These are phyloP conservation scores for Cryptococcus jaspeensis DNA, from an alignment of 1,284 basidiomycete species.

Conservation along the genomic window DNA sequence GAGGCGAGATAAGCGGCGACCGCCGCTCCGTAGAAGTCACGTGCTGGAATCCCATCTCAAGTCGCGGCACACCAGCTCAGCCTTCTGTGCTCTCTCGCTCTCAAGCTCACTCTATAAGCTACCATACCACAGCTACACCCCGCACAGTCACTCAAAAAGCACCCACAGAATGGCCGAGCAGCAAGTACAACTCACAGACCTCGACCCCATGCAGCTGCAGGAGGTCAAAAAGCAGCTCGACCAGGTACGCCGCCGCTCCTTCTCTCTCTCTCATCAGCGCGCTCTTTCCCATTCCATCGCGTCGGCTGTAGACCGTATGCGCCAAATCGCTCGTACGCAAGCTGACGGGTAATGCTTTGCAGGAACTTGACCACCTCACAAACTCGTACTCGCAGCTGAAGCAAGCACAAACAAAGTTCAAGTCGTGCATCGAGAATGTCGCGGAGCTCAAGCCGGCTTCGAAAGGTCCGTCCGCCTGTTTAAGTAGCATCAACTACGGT, in stretches of 20 bases:
- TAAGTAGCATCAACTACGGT: not conserved
- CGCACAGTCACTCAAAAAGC: too few species aligned
- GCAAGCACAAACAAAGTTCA: constrained; percentile 89
- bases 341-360: constrained; percentile 8
- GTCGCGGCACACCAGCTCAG: too few species aligned
- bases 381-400: constrained; percentile 90
- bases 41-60: too few species aligned
- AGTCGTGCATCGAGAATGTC: constrained; percentile 75
- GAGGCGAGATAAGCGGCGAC: too few species aligned
- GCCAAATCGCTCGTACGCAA: not conserved
- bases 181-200: constrained; percentile 72
- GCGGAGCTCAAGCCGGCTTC: constrained; percentile 73
- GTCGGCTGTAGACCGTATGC: not conserved
- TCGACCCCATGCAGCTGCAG: constrained; percentile 75
- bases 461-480: constrained; percentile 57
- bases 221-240: constrained; percentile 87
- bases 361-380: constrained; percentile 91
- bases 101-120: too few species aligned
- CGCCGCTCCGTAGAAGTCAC: too few species aligned
- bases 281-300: not conserved
- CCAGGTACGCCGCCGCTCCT: constrained; percentile 59
- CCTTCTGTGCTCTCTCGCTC: too few species aligned
- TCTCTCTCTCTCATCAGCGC: not conserved
- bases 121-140: too few species aligned
- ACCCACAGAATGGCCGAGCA: constrained; percentile 56